phyloP scores from a whole-genome alignment of 495 filamentous ascomycete species.

The Tetracladium setigerum region DNA sequence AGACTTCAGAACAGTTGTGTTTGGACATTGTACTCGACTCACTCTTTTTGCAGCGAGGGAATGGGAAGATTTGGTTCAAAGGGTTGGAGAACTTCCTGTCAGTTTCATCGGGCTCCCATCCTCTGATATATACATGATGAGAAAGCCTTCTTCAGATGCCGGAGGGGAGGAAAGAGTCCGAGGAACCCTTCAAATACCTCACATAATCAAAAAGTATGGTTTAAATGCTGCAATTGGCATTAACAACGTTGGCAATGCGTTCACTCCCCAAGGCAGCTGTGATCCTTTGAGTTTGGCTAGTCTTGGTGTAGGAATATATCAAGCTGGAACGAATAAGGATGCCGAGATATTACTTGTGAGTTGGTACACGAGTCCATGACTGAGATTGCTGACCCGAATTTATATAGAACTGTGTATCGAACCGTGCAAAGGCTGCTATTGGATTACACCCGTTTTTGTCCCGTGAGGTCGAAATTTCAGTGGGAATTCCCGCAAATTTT shows the following conservation, averaged over 20 bases:
- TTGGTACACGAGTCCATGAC: neutral
- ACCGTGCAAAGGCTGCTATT: slow-evolving; percentile 17
- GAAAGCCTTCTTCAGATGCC: slow-evolving; percentile 29
- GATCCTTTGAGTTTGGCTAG: slow-evolving; percentile 61
- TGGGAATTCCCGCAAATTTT: slow-evolving; percentile 19
- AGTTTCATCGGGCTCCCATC: slow-evolving; percentile 66
- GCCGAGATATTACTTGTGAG: slow-evolving; percentile 44
- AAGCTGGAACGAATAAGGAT: slow-evolving; percentile 53
- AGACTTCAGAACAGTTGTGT: slow-evolving; percentile 43
- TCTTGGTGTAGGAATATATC: slow-evolving; percentile 59
- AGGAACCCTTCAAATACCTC: slow-evolving; percentile 55
- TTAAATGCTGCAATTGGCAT: slow-evolving; percentile 56
- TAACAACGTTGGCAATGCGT: slow-evolving; percentile 76
- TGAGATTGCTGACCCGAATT: neutral
- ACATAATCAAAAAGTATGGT: slow-evolving; percentile 53
- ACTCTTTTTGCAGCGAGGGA: slow-evolving; percentile 46
- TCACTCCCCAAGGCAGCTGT: slow-evolving; percentile 66
- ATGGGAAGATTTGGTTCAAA: slow-evolving; percentile 37
- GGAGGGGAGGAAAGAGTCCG: slow-evolving; percentile 30
- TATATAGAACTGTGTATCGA: slow-evolving; percentile 22
- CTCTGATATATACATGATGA: slow-evolving; percentile 70
- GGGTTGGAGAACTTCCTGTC: slow-evolving; percentile 48
- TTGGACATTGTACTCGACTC: slow-evolving; percentile 66
- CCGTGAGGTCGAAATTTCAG: slow-evolving; percentile 5
- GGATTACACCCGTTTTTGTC: slow-evolving; percentile 4